Evolutionary conservation across 768 basidiomycete genomes (phyloP).

Genomic region (Lactarius trivialis): DNA sequence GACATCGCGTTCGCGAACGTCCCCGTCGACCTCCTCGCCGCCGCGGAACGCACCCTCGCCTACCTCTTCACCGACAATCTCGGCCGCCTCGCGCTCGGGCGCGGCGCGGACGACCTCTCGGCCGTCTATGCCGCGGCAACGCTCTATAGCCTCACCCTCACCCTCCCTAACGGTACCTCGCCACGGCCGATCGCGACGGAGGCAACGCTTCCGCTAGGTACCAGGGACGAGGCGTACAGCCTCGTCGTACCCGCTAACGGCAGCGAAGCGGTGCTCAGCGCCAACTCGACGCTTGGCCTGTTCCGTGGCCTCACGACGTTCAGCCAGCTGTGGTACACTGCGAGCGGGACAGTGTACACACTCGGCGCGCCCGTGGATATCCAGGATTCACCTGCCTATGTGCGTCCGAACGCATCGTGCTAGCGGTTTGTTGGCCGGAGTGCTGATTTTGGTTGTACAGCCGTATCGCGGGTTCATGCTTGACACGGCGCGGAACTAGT

Average conservation of each 20-base stretch:
- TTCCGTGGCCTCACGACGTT: slow-evolving; percentile 51
- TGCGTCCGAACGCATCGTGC: slow-evolving; percentile 22
- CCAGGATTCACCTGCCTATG: slow-evolving; percentile 43
- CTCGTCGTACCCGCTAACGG: slow-evolving; percentile 37
- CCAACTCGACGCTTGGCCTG: slow-evolving; percentile 45
- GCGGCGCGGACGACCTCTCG: slow-evolving; percentile 43
- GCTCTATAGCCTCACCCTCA: slow-evolving; percentile 40
- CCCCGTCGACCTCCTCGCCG: slow-evolving; percentile 51
- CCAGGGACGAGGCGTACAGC: slow-evolving; percentile 40
- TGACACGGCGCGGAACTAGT: slow-evolving; percentile 68
- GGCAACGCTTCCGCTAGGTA: slow-evolving; percentile 30
- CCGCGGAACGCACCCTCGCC: slow-evolving; percentile 42
- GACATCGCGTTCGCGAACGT: slow-evolving; percentile 36
- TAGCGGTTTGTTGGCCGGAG: not conserved
- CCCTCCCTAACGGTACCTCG: slow-evolving; percentile 26
- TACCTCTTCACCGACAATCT: slow-evolving; percentile 44
- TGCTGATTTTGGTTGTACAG: slow-evolving; percentile 29
- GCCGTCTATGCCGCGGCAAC: slow-evolving; percentile 36
- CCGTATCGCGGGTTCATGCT: slow-evolving; percentile 75
- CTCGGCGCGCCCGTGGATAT: slow-evolving; percentile 37
- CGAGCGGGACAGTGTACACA: slow-evolving; percentile 31
- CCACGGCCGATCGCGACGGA: slow-evolving; percentile 30
- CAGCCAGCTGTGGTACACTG: slow-evolving; percentile 45
- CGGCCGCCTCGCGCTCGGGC: slow-evolving; percentile 50
- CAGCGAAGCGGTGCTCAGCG: slow-evolving; percentile 32